These are phyloP conservation scores for Lactifluus pinguis DNA, from an alignment of 768 basidiomycete species.

Conservation along the genomic window DNA sequence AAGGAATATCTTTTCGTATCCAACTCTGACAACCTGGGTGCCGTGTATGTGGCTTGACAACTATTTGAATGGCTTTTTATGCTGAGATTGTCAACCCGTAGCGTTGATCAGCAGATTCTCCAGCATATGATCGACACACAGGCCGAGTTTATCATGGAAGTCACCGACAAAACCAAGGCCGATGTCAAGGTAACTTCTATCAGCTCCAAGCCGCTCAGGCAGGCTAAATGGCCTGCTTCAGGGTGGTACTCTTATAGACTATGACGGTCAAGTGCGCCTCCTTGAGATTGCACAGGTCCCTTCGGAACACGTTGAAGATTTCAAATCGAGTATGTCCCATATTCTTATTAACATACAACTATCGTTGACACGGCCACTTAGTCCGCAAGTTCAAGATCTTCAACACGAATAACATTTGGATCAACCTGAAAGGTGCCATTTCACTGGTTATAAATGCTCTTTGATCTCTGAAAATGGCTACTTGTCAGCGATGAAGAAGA, in stretches of 20 bases:
- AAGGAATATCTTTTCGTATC: slow-evolving; percentile 97
- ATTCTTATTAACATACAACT: background rate
- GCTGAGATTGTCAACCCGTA: background rate
- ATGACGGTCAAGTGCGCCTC: slow-evolving; percentile 79
- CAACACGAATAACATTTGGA: slow-evolving; percentile 80
- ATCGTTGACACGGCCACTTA: slow-evolving; percentile 20
- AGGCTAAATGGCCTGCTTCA: slow-evolving; percentile 20
- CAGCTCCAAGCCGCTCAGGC: background rate
- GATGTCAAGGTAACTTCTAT: slow-evolving; percentile 40
- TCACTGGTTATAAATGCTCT: background rate
- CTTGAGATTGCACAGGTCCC: slow-evolving; percentile 95
- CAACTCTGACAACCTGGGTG: slow-evolving; percentile 95
- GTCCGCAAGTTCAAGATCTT: slow-evolving; percentile 92
- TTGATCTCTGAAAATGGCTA: background rate
- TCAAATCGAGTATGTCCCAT: slow-evolving; percentile 55
- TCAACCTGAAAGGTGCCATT: slow-evolving; percentile 56
- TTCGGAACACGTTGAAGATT: slow-evolving; percentile 87
- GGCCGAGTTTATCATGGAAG: slow-evolving; percentile 89
- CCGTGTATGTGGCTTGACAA: slow-evolving; percentile 47
- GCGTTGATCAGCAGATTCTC: slow-evolving; percentile 46
- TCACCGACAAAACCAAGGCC: slow-evolving; percentile 95
- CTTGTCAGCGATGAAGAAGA: slow-evolving; percentile 68
- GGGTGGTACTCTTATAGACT: slow-evolving; percentile 87
- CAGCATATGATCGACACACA: slow-evolving; percentile 77
- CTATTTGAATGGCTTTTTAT: background rate